A percentile compares a stretch with the other conserved stretches of the same genome.
Conservation (phyloP, 306 rosid genomes). For the Rosa persica region DNA sequence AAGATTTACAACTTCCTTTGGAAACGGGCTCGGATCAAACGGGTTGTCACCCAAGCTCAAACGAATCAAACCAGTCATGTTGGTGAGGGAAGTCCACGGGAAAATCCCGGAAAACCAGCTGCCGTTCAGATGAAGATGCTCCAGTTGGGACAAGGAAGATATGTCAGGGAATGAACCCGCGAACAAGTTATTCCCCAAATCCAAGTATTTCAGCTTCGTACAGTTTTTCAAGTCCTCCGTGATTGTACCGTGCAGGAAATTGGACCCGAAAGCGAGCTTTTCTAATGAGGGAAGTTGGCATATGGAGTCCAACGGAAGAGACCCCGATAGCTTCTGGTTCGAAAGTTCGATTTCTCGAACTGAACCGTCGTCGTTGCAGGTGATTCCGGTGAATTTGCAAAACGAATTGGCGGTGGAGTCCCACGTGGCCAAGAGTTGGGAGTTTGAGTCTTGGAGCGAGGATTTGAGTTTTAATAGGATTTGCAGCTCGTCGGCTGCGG, state of each 20-base stretch:
- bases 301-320: constrained; percentile 55
- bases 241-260: constrained; percentile 42
- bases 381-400: constrained; percentile 57
- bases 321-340: constrained; percentile 41
- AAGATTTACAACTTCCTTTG: constrained; percentile 40
- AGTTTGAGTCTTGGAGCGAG: constrained; percentile 25
- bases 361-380: constrained; percentile 38
- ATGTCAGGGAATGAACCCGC: constrained; percentile 61
- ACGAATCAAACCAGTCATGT: constrained; percentile 44
- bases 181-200: constrained; percentile 69
- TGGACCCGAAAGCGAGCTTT: constrained; percentile 63
- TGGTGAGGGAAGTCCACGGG: constrained; percentile 66
- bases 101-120: constrained; percentile 72
- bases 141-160: constrained; percentile 40
- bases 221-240: constrained; percentile 57
- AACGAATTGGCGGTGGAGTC: constrained; percentile 13
- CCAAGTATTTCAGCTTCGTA: constrained; percentile 49
- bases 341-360: constrained; percentile 66
- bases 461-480: constrained; percentile 53
- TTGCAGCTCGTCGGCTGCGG: constrained; percentile 53
- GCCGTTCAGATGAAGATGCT: constrained; percentile 48
- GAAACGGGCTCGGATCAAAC: constrained; percentile 53
- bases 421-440: constrained; percentile 51
- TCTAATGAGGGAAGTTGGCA: constrained; percentile 58
- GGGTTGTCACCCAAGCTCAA: constrained; percentile 79